These are phyloP conservation scores for Talaromyces sp. DNA, from an alignment of 2,329 filamentous ascomycete genomes.

Conservation along the genomic window DNA sequence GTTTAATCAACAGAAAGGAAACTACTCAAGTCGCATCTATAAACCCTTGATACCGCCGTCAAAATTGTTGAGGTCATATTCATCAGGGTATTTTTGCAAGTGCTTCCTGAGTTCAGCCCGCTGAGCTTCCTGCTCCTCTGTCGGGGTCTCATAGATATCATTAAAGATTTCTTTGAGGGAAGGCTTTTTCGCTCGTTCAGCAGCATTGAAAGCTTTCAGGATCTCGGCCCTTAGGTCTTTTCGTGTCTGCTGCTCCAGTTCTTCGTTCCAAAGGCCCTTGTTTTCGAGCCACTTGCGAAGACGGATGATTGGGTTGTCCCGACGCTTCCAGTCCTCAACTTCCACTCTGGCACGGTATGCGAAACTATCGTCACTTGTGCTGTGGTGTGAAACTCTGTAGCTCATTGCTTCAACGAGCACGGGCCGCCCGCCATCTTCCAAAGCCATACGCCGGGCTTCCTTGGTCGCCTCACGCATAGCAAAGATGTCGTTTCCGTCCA, in stretches of 20 bases:
- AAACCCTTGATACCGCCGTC: constrained; percentile 67
- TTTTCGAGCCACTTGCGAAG: constrained; percentile 87
- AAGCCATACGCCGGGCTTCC: constrained; percentile 69
- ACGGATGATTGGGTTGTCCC: constrained; percentile 82
- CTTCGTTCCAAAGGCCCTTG: constrained; percentile 76
- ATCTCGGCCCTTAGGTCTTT: constrained; percentile 65
- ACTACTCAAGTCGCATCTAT: constrained; percentile 20
- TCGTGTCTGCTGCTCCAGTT: constrained; percentile 67
- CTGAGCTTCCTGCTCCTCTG: constrained; percentile 70
- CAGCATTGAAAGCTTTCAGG: constrained; percentile 75
- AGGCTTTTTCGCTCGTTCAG: constrained; percentile 50
- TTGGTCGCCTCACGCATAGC: constrained; percentile 76
- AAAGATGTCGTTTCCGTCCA: constrained; percentile 93
- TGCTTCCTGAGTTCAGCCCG: constrained; percentile 70
- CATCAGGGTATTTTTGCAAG: constrained; percentile 77
- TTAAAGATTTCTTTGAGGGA: constrained; percentile 59
- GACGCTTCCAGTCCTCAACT: constrained; percentile 87
- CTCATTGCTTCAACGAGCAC: constrained; percentile 94
- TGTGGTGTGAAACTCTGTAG: constrained; percentile 96
- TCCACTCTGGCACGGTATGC: constrained; percentile 90
- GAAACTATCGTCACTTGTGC: constrained; percentile 93
- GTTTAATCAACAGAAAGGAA: not conserved
- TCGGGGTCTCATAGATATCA: constrained; percentile 84
- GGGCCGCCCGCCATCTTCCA: constrained; percentile 73
- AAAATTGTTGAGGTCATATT: constrained; percentile 77